Evolutionary conservation across 768 basidiomycete species (phyloP).

Genomic region (Kwoniella sp.): DNA sequence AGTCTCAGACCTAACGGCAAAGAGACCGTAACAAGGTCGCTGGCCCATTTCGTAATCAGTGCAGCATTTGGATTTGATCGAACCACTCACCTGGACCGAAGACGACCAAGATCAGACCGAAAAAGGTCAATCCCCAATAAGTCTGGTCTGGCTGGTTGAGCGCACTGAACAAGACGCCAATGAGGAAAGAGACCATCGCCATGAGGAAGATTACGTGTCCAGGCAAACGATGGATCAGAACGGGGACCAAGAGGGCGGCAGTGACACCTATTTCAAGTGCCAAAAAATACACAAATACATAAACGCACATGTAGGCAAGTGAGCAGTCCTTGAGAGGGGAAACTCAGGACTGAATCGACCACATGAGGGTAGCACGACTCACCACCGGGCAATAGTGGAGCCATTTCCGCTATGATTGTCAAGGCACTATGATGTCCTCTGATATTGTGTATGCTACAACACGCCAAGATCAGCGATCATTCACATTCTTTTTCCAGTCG

Average conservation of each 20-base stretch:
- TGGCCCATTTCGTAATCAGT: too few species aligned
- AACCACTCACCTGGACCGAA: slow-evolving; percentile 16
- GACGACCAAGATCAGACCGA: slow-evolving; percentile 12
- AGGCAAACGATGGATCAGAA: slow-evolving; percentile 26
- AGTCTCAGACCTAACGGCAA: not conserved
- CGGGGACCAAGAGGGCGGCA: slow-evolving; percentile 30
- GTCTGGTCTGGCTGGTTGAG: slow-evolving; percentile 17
- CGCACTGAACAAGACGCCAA: slow-evolving; percentile 29
- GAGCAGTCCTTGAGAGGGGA: not conserved
- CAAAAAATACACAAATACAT: too few species aligned
- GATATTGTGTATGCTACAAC: slow-evolving; percentile 13
- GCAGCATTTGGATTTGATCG: too few species aligned
- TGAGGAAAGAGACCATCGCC: slow-evolving; percentile 34
- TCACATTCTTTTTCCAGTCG: too few species aligned
- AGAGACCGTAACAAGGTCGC: too few species aligned
- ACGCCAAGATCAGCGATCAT: not conserved
- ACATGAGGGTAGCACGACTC: not conserved
- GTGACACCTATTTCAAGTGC: slow-evolving; percentile 22
- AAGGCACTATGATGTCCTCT: slow-evolving; percentile 23
- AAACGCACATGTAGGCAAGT: not conserved
- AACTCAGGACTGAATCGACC: too few species aligned
- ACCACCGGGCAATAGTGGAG: slow-evolving; percentile 27
- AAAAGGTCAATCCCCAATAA: slow-evolving; percentile 37
- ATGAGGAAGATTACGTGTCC: slow-evolving; percentile 31
- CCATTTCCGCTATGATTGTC: slow-evolving; percentile 27